These are phyloP conservation scores for Filobasidium uniguttulatum DNA, from an alignment of 1,284 basidiomycete genomes.

Conservation along the genomic window DNA sequence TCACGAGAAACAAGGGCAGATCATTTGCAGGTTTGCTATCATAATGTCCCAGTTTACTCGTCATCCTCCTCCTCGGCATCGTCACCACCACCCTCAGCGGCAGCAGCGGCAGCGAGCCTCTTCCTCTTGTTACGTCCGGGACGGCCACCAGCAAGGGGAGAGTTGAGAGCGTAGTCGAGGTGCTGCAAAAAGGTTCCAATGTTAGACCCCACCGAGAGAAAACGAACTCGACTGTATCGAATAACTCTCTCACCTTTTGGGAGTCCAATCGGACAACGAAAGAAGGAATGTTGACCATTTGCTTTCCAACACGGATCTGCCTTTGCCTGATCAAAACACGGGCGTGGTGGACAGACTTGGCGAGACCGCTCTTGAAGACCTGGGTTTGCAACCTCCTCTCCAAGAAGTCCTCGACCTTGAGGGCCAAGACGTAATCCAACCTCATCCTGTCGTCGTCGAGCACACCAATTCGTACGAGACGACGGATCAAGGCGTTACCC, in stretches of 20 bases:
- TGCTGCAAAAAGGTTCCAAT: slow-evolving; percentile 46
- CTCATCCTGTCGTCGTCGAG: slow-evolving; percentile 98
- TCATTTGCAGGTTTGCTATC: too few species aligned
- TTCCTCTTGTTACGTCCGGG: slow-evolving; percentile 98
- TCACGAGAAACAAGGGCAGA: too few species aligned
- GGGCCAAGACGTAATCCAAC: slow-evolving; percentile 97
- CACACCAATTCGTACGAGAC: slow-evolving; percentile 98
- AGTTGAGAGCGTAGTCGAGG: slow-evolving; percentile 97
- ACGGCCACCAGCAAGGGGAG: slow-evolving; percentile 93
- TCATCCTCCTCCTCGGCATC: slow-evolving; percentile 86
- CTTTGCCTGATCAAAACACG: slow-evolving; percentile 95
- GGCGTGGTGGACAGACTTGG: slow-evolving; percentile 98
- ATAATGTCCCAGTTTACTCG: too few species aligned
- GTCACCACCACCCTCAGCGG: slow-evolving; percentile 77
- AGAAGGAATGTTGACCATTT: slow-evolving; percentile 98
- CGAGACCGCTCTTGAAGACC: slow-evolving; percentile 95
- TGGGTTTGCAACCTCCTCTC: slow-evolving; percentile 98
- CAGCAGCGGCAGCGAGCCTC: slow-evolving; percentile 84
- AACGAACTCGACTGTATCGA: not conserved
- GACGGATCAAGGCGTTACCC: slow-evolving; percentile 93
- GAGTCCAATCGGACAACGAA: slow-evolving; percentile 97
- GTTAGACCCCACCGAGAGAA: not conserved
- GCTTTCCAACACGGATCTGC: slow-evolving; percentile 76
- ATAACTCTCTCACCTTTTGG: slow-evolving; percentile 59
- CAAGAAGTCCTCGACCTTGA: slow-evolving; percentile 99